phyloP scores from a whole-genome alignment of 495 filamentous ascomycete species.

The Penicillium antarcticum region DNA sequence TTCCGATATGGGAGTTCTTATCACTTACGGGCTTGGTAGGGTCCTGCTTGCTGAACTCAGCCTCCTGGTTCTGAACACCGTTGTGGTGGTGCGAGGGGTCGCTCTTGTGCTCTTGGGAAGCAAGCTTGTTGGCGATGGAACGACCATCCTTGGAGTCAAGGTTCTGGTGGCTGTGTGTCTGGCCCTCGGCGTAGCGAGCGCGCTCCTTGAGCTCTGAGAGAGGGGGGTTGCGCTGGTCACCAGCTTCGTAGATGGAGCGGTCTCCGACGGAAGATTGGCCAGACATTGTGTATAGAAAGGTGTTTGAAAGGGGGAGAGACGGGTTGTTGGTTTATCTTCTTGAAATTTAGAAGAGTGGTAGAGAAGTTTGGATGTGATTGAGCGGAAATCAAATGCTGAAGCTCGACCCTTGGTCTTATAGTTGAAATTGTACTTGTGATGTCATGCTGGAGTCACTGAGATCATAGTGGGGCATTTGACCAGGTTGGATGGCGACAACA shows the following conservation, averaged over 20 bases:
- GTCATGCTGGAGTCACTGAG: constrained; percentile 37
- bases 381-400: background rate
- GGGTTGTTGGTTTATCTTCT: background rate
- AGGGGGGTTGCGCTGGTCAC: constrained; percentile 68
- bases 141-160: constrained; percentile 80
- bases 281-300: constrained; percentile 14
- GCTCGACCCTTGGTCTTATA: constrained; percentile 15
- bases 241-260: constrained; percentile 54
- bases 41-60: constrained; percentile 57
- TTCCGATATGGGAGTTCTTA: too few relatives aligned
- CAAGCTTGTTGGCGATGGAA: constrained; percentile 75
- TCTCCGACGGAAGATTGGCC: constrained; percentile 53
- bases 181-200: constrained; percentile 65
- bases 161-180: constrained; percentile 59
- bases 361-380: constrained; percentile 2
- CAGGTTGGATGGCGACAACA: constrained; percentile 10
- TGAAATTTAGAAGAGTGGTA: background rate
- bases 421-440: constrained; percentile 21
- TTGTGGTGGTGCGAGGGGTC: constrained; percentile 31
- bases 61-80: constrained; percentile 48
- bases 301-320: background rate
- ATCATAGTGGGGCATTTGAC: constrained; percentile 31
- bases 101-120: constrained; percentile 49
- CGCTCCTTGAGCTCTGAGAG: constrained; percentile 51
- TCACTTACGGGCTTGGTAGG: constrained; percentile 63